These are phyloP conservation scores for Fraxinus cuspidata DNA, from an alignment of 257 asterid species.

Conservation along the genomic window DNA sequence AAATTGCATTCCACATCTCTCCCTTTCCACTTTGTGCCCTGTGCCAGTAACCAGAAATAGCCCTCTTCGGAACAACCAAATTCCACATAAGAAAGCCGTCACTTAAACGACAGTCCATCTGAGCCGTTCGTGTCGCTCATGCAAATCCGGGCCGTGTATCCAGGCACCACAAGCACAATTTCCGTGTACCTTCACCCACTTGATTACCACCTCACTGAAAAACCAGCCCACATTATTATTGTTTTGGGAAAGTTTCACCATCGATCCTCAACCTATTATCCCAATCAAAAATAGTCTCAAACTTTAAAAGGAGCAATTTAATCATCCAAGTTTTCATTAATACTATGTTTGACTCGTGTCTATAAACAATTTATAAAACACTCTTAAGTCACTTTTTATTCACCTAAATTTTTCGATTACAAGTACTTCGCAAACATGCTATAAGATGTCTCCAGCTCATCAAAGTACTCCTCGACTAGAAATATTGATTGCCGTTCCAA, in stretches of 20 bases:
- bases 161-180: neutral
- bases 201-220: neutral
- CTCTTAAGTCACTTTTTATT: too few species aligned
- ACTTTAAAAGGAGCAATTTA: neutral
- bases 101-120: neutral
- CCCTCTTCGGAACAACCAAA: neutral
- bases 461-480: too few species aligned
- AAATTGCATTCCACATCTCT: neutral
- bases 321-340: neutral
- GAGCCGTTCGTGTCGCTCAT: conserved; percentile 10
- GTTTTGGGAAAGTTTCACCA: neutral
- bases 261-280: neutral
- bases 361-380: too few species aligned
- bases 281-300: neutral
- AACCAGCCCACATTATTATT: neutral
- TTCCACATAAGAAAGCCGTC: neutral
- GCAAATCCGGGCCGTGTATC: neutral
- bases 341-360: too few species aligned
- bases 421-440: too few species aligned
- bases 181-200: conserved; percentile 14
- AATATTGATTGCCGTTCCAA: too few species aligned
- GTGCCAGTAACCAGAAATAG: conserved; percentile 16
- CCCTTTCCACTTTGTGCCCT: conserved; percentile 10
- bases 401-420: too few species aligned
- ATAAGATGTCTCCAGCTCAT: too few species aligned